phyloP scores from a whole-genome alignment of 169 alveolate species.

The Plasmodium fragile region DNA sequence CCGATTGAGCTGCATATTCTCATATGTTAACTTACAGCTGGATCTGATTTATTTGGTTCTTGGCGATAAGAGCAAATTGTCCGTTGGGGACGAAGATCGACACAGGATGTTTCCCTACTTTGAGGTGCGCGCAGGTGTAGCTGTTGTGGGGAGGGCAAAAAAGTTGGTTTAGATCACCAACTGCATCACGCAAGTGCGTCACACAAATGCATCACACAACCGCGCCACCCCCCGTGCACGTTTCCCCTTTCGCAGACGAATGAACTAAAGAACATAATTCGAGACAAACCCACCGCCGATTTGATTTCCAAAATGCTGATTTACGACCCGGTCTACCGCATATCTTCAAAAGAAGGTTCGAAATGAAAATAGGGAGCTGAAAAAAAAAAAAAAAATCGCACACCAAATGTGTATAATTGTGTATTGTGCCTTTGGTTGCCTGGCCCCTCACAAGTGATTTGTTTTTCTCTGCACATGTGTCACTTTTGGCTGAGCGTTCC shows the following conservation, averaged over 20 bases:
- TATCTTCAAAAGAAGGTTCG: slow-evolving; percentile 76
- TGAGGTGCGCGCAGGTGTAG: slow-evolving; percentile 25
- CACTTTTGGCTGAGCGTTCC: not conserved
- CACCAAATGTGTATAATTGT: not conserved
- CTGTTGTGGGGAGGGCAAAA: not conserved
- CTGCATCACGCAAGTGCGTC: not conserved
- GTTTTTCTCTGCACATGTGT: not conserved
- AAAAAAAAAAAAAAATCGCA: not conserved
- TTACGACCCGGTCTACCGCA: slow-evolving; percentile 61
- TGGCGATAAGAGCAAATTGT: slow-evolving; percentile 46
- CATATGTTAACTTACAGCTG: slow-evolving; percentile 18
- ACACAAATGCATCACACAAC: not conserved
- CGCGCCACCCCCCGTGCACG: not conserved
- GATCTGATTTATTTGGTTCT: slow-evolving; percentile 44
- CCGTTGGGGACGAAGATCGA: slow-evolving; percentile 24
- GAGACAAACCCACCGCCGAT: slow-evolving; percentile 38
- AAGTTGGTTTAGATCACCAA: not conserved
- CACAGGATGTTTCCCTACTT: slow-evolving; percentile 61
- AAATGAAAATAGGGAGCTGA: not conserved
- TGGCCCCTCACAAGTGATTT: not conserved
- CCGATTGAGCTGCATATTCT: not conserved
- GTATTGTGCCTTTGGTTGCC: not conserved
- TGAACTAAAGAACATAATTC: slow-evolving; percentile 17
- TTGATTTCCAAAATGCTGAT: slow-evolving; percentile 63
- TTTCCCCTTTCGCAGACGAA: slow-evolving; percentile 22